Evolutionary conservation across 176 grass and related monocot genomes (phyloP).

Genomic region (Eleusine indica): DNA sequence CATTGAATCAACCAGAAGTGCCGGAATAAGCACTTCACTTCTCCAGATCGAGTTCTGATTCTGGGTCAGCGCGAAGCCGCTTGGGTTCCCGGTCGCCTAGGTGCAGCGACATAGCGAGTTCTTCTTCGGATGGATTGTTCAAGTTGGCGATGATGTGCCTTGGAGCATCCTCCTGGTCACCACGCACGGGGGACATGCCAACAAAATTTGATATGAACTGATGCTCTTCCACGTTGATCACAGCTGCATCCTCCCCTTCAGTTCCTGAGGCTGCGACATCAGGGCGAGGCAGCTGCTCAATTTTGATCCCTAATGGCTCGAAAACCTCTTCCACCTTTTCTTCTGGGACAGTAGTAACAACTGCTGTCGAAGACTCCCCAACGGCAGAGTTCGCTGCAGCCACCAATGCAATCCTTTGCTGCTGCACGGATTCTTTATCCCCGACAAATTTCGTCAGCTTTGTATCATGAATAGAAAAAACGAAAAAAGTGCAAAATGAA

Average conservation of each 20-base stretch:
- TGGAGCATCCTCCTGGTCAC: constrained; percentile 47
- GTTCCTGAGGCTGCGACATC: constrained; percentile 40
- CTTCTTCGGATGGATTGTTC: constrained; percentile 79
- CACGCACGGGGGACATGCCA: constrained; percentile 54
- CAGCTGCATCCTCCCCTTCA: constrained; percentile 61
- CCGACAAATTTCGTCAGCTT: constrained; percentile 30
- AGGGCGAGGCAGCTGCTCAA: constrained; percentile 63
- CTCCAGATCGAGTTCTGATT: constrained; percentile 55
- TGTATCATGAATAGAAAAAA: constrained; percentile 21
- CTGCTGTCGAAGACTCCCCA: constrained; percentile 63
- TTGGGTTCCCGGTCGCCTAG: constrained; percentile 83
- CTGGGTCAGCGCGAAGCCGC: constrained; percentile 48
- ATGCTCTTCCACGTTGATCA: constrained; percentile 70
- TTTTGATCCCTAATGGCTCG: constrained; percentile 76
- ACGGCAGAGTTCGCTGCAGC: constrained; percentile 56
- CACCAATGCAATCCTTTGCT: constrained; percentile 70
- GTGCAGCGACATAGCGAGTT: constrained; percentile 74
- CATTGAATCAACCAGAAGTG: not conserved
- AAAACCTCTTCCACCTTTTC: constrained; percentile 70
- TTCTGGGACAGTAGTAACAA: constrained; percentile 21
- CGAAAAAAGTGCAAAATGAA: not conserved
- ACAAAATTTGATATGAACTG: constrained; percentile 88
- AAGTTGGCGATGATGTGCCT: constrained; percentile 65
- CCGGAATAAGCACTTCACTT: constrained; percentile 42
- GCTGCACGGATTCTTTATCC: constrained; percentile 74